Evolutionary conservation across 2,329 filamentous ascomycete genomes (phyloP).

Genomic region (Hypoxylon rubiginosum): DNA sequence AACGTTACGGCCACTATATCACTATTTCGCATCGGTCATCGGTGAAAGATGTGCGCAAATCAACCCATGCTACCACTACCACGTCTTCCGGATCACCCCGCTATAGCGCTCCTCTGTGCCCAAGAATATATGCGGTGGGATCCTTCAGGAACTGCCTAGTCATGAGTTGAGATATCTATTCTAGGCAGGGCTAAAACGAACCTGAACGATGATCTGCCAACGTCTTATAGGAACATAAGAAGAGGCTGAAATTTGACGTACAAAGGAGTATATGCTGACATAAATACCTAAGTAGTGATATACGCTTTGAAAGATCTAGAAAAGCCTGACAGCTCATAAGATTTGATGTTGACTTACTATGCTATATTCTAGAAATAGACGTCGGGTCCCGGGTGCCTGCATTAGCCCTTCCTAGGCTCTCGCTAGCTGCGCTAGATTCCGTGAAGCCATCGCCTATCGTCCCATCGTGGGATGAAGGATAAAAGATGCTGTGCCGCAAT

Average conservation of each 20-base stretch:
- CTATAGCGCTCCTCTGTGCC: slow-evolving; percentile 1
- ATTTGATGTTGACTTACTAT: not conserved
- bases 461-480: not conserved
- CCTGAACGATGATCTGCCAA: not conserved
- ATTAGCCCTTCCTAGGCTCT: not conserved
- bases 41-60: slow-evolving; percentile 4
- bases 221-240: not conserved
- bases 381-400: not conserved
- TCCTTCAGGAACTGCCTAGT: not conserved
- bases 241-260: not conserved
- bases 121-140: not conserved
- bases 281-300: not conserved
- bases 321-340: not conserved
- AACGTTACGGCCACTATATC: not conserved
- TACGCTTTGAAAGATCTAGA: not conserved
- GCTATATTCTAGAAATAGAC: not conserved
- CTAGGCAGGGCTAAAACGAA: not conserved
- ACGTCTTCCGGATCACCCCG: slow-evolving; percentile 1
- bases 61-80: slow-evolving; percentile 1
- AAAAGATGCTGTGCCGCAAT: not conserved
- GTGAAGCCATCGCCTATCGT: not conserved
- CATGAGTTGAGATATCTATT: not conserved
- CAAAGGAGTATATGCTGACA: not conserved
- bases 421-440: not conserved
- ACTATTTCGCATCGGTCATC: not conserved